Percentiles rank a stretch among this genome's conserved stretches.
These are phyloP conservation scores for Candida ipomoeae DNA, from an alignment of 805 yeast genomes.

Conservation along the genomic window DNA sequence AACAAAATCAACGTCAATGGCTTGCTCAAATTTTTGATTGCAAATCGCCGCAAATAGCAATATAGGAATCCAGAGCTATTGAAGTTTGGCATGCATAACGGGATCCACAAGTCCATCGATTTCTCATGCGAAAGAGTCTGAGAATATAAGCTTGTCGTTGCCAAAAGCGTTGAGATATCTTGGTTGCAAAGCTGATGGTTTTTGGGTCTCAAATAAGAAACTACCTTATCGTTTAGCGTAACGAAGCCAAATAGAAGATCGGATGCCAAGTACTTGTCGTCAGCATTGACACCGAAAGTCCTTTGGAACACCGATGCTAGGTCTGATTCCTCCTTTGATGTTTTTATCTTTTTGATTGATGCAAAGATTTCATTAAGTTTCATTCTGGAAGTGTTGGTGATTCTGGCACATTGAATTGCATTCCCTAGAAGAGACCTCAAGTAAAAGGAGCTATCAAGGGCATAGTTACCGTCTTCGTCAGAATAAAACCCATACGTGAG, in stretches of 20 bases:
- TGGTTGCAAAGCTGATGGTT: conserved; percentile 76
- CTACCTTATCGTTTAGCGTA: conserved; percentile 55
- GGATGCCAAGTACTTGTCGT: conserved; percentile 22
- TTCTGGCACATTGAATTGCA: conserved; percentile 32
- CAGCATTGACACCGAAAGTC: conserved; percentile 3
- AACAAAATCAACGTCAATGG: conserved; percentile 44
- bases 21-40: conserved; percentile 14
- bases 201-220: conserved; percentile 70
- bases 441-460: conserved; percentile 23
- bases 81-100: conserved; percentile 87
- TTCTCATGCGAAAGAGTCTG: conserved; percentile 38
- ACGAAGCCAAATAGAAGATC: conserved; percentile 74
- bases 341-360: conserved; percentile 21
- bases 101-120: conserved; percentile 84
- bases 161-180: conserved; percentile 71
- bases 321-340: conserved; percentile 3
- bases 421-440: conserved; percentile 28
- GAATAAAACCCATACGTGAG: conserved; percentile 31
- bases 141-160: conserved; percentile 48
- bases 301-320: conserved; percentile 1
- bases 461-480: conserved; percentile 3
- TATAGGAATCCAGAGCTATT: conserved; percentile 85
- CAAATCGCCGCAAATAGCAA: conserved; percentile 56
- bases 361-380: conserved; percentile 55
- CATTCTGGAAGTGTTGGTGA: conserved; percentile 55